phyloP scores from a whole-genome alignment of 805 yeast species.

The Hanseniaspora taiwanica region DNA sequence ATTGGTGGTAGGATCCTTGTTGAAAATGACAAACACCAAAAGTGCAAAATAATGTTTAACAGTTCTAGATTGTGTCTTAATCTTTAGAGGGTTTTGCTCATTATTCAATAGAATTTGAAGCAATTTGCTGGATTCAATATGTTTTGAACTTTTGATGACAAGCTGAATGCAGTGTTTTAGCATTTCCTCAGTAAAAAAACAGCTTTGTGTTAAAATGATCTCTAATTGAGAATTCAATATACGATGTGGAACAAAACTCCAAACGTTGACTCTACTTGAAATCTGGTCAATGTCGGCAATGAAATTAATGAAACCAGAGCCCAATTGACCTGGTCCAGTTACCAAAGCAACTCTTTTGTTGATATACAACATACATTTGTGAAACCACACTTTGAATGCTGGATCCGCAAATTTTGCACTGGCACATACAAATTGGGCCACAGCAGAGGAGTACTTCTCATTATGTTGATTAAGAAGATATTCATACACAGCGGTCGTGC shows the following conservation, averaged over 20 bases:
- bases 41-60: slow-evolving; percentile 32
- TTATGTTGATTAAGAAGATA: slow-evolving; percentile 16
- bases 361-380: slow-evolving; percentile 42
- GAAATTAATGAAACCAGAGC: slow-evolving; percentile 21
- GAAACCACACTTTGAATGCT: slow-evolving; percentile 34
- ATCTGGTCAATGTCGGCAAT: slow-evolving; percentile 25
- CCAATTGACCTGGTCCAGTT: slow-evolving; percentile 26
- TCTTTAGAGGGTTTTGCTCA: slow-evolving; percentile 26
- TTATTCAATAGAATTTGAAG: slow-evolving; percentile 54
- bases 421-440: slow-evolving; percentile 15
- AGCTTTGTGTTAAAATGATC: slow-evolving; percentile 35
- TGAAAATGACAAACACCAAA: slow-evolving; percentile 36
- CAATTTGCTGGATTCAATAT: slow-evolving; percentile 34
- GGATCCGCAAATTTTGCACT: slow-evolving; percentile 10
- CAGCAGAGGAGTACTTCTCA: slow-evolving; percentile 21
- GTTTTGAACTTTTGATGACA: slow-evolving; percentile 23
- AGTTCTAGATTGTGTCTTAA: slow-evolving; percentile 12
- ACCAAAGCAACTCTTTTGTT: slow-evolving; percentile 44
- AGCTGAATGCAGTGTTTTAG: slow-evolving; percentile 34
- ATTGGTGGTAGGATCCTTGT: slow-evolving; percentile 30
- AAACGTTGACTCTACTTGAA: slow-evolving; percentile 18
- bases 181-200: slow-evolving; percentile 31
- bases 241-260: slow-evolving; percentile 30
- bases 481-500: slow-evolving; percentile 9
- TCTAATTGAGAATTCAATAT: slow-evolving; percentile 54